A percentile compares a stretch with the other conserved stretches of the same genome.
Evolutionary conservation across 495 filamentous ascomycete species (phyloP).

Genomic region (Neurospora hispaniola): DNA sequence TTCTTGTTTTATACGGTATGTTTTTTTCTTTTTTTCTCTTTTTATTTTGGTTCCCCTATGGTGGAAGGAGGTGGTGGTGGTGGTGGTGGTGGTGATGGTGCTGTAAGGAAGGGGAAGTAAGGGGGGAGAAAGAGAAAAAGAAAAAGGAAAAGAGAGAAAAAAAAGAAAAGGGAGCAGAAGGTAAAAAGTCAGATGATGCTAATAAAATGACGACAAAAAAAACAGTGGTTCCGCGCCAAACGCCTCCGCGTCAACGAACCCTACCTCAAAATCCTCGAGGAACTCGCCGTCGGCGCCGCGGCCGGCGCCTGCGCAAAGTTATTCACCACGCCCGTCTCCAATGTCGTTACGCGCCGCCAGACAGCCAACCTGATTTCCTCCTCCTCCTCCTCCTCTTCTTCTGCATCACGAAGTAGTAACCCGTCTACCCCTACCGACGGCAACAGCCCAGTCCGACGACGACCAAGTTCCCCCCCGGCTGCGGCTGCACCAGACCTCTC

Average conservation of each 20-base stretch:
- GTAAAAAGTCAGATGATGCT: too few species aligned
- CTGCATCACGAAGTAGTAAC: neutral
- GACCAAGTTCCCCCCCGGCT: neutral
- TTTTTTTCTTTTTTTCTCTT: too few species aligned
- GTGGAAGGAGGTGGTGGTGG: too few species aligned
- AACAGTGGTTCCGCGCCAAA: slow-evolving; percentile 40
- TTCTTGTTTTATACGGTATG: slow-evolving; percentile 64
- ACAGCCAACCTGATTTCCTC: slow-evolving; percentile 41
- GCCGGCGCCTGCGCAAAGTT: slow-evolving; percentile 70
- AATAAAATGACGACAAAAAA: neutral
- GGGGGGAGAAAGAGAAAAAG: too few species aligned
- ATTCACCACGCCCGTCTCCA: slow-evolving; percentile 73
- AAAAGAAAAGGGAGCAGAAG: too few species aligned
- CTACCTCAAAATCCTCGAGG: slow-evolving; percentile 55
- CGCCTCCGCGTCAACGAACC: slow-evolving; percentile 36
- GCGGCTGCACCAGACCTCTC: slow-evolving; percentile 15
- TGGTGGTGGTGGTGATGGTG: too few species aligned
- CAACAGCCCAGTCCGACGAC: neutral
- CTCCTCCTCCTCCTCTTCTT: neutral
- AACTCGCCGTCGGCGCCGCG: slow-evolving; percentile 64
- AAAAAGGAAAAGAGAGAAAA: too few species aligned
- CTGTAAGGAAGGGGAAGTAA: too few species aligned
- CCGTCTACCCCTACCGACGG: neutral
- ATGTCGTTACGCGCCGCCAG: slow-evolving; percentile 76
- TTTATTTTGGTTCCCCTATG: neutral